These are phyloP conservation scores for Cytospora schulzeri DNA, from an alignment of 2,329 filamentous ascomycete genomes.

Conservation along the genomic window DNA sequence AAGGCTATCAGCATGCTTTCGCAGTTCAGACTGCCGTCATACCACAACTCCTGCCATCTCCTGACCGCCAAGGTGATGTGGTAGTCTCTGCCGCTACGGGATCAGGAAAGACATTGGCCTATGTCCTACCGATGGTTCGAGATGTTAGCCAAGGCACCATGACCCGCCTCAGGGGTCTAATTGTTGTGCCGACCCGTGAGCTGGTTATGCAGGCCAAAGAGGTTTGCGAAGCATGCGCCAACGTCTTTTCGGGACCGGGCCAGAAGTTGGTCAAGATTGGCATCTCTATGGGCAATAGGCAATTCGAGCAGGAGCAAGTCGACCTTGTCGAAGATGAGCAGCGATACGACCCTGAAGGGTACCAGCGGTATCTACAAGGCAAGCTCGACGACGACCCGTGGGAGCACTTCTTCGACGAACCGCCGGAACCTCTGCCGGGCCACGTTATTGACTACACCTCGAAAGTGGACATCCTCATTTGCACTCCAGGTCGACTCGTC, in stretches of 20 bases:
- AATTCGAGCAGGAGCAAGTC: conserved; percentile 66
- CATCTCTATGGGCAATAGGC: conserved; percentile 79
- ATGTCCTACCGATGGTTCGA: conserved; percentile 82
- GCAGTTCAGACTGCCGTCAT: conserved; percentile 80
- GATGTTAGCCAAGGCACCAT: conserved; percentile 66
- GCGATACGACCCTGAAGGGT: conserved; percentile 66
- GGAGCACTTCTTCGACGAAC: conserved; percentile 40
- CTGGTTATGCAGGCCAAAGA: conserved; percentile 84
- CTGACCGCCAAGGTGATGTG: conserved; percentile 71
- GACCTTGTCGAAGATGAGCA: conserved; percentile 49
- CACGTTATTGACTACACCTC: conserved; percentile 69
- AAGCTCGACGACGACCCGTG: conserved; percentile 45
- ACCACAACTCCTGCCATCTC: conserved; percentile 72
- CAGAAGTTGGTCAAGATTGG: conserved; percentile 76
- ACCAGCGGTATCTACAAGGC: conserved; percentile 42
- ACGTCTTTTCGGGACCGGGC: conserved; percentile 56
- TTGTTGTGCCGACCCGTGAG: conserved; percentile 90
- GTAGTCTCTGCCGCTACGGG: conserved; percentile 92
- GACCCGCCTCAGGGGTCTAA: conserved; percentile 73
- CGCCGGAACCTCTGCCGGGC: conserved; percentile 48
- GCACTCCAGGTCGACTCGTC: conserved; percentile 87
- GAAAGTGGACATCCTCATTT: conserved; percentile 84
- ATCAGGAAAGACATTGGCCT: conserved; percentile 92
- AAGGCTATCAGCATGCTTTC: conserved; percentile 71
- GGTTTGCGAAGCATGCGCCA: conserved; percentile 73